Conservation (phyloP, 2,329 filamentous ascomycete species). For the Cordyceps javanica region DNA sequence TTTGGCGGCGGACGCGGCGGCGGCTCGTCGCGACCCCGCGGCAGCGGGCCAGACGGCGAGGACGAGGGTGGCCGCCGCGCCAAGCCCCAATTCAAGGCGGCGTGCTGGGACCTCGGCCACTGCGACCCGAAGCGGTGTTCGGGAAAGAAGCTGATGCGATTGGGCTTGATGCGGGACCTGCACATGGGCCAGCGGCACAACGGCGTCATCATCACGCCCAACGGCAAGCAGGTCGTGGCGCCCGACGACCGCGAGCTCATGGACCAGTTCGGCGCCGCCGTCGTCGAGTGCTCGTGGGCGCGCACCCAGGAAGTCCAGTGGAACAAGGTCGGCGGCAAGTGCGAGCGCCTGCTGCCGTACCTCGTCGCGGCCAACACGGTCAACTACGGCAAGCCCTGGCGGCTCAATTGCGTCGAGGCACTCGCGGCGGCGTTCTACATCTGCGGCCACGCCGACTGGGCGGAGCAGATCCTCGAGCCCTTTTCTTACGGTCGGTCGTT, state of each 20-base stretch:
- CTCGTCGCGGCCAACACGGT: slow-evolving; percentile 94
- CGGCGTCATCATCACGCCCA: slow-evolving; percentile 91
- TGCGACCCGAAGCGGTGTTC: slow-evolving; percentile 97
- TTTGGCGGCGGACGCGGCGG: slow-evolving; percentile 50
- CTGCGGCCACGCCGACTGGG: slow-evolving; percentile 88
- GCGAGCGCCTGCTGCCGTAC: slow-evolving; percentile 85
- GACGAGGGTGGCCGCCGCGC: slow-evolving; percentile 18
- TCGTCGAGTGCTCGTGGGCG: slow-evolving; percentile 97
- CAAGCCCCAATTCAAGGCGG: slow-evolving; percentile 71
- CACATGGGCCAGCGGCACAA: slow-evolving; percentile 86
- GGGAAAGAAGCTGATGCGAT: slow-evolving; percentile 86
- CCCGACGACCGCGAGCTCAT: slow-evolving; percentile 76
- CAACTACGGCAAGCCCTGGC: slow-evolving; percentile 95
- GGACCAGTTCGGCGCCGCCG: slow-evolving; percentile 84
- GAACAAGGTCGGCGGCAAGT: slow-evolving; percentile 85
- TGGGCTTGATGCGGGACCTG: slow-evolving; percentile 89
- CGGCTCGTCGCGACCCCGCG: slow-evolving; percentile 49
- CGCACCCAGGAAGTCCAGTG: slow-evolving; percentile 87
- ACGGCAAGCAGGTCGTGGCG: slow-evolving; percentile 79
- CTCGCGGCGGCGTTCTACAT: slow-evolving; percentile 90
- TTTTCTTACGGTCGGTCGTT: slow-evolving; percentile 89
- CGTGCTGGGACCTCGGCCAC: slow-evolving; percentile 96
- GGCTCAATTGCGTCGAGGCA: slow-evolving; percentile 92
- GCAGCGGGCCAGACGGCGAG: slow-evolving; percentile 27
- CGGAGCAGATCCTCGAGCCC: slow-evolving; percentile 70